These are phyloP conservation scores for Phialocephala subalpina DNA, from an alignment of 2,329 filamentous ascomycete genomes.

Conservation along the genomic window DNA sequence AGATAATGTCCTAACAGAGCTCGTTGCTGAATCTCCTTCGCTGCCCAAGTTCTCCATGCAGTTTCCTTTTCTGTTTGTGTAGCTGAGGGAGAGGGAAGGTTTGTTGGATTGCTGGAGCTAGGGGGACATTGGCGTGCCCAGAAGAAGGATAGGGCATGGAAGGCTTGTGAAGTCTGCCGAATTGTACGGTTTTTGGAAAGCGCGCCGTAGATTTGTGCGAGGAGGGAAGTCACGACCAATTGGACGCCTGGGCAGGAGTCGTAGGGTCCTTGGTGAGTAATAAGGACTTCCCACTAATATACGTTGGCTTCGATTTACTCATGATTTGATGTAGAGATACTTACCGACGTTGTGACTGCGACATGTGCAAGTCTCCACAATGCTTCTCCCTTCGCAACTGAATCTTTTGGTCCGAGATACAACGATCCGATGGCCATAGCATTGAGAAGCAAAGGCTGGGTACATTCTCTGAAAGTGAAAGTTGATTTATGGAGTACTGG, in stretches of 20 bases:
- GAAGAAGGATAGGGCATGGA: constrained; percentile 52
- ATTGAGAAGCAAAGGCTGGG: constrained; percentile 52
- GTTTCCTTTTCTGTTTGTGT: constrained; percentile 47
- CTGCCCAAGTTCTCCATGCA: constrained; percentile 52
- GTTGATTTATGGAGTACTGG: constrained; percentile 53
- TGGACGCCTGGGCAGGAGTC: constrained; percentile 54
- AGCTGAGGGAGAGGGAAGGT: constrained; percentile 46
- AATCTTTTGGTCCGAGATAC: constrained; percentile 52
- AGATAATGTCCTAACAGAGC: constrained; percentile 54
- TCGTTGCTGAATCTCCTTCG: constrained; percentile 53
- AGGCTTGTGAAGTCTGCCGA: constrained; percentile 52
- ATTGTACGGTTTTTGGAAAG: constrained; percentile 51
- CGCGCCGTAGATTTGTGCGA: constrained; percentile 53
- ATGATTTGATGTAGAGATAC: background rate
- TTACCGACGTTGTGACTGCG: constrained; percentile 51
- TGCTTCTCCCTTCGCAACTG: constrained; percentile 52
- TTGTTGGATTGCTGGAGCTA: constrained; percentile 44
- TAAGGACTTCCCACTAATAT: constrained; percentile 51
- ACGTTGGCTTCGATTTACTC: background rate
- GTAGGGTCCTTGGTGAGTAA: constrained; percentile 51
- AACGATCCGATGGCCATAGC: constrained; percentile 55
- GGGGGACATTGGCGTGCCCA: constrained; percentile 56
- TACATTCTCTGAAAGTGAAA: constrained; percentile 53
- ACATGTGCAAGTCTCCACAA: constrained; percentile 54
- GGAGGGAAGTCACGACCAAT: constrained; percentile 50